Percentiles rank a stretch among this genome's conserved stretches.
Conservation (phyloP, 495 filamentous ascomycete species). For the Penicillium pancosmium region DNA sequence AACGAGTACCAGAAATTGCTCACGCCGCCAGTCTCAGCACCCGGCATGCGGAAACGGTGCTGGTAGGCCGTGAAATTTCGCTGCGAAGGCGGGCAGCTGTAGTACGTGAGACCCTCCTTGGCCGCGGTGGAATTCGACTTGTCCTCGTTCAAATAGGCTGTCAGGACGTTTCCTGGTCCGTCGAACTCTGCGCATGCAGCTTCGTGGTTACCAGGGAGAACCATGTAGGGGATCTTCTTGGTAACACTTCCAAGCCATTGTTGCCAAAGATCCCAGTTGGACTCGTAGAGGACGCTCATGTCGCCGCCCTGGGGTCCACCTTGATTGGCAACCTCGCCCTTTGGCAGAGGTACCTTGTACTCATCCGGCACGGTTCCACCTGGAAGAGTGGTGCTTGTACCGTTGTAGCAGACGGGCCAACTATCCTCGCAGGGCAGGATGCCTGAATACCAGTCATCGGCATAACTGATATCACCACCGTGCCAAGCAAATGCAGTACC, state of each 20-base stretch:
- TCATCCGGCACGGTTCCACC: constrained; percentile 35
- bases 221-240: constrained; percentile 49
- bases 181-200: constrained; percentile 55
- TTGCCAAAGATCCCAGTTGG: constrained; percentile 55
- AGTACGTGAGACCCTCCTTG: constrained; percentile 46
- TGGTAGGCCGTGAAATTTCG: constrained; percentile 59
- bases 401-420: constrained; percentile 59
- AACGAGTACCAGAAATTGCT: constrained; percentile 63
- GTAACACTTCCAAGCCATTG: constrained; percentile 48
- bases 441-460: constrained; percentile 54
- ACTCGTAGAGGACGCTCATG: constrained; percentile 52
- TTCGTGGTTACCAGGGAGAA: constrained; percentile 51
- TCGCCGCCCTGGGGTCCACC: constrained; percentile 52
- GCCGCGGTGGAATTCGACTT: constrained; percentile 32
- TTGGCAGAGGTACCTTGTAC: constrained; percentile 47
- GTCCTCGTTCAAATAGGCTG: constrained; percentile 49
- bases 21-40: constrained; percentile 46
- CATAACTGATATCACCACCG: constrained; percentile 53
- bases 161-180: constrained; percentile 46
- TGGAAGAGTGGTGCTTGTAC: constrained; percentile 43
- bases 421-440: constrained; percentile 49
- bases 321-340: constrained; percentile 50
- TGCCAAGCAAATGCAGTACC: constrained; percentile 55
- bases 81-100: constrained; percentile 57
- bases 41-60: constrained; percentile 55